Conservation (phyloP, 371 early-diverging fungal genomes). For the Lichtheimia hyalospora region DNA sequence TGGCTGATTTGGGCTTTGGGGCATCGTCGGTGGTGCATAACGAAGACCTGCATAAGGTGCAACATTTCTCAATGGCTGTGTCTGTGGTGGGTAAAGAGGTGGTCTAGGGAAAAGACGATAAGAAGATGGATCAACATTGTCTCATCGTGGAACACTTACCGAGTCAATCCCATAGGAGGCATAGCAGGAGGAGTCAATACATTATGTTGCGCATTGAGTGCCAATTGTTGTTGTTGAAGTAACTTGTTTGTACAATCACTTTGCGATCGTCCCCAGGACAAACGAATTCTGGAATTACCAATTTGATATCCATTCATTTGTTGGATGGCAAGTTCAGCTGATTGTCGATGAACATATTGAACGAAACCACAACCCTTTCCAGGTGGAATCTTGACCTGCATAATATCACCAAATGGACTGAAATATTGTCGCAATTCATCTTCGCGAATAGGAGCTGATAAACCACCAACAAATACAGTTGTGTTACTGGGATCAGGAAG, state of each 20-base stretch:
- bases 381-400: conserved; percentile 89
- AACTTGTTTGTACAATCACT: conserved; percentile 32
- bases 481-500: conserved; percentile 86
- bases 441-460: conserved; percentile 77
- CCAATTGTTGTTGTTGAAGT: conserved; percentile 12
- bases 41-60: conserved; percentile 1
- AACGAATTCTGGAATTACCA: conserved; percentile 79
- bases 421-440: conserved; percentile 82
- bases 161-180: background rate
- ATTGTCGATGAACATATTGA: conserved; percentile 76
- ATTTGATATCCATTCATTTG: conserved; percentile 86
- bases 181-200: background rate
- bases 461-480: conserved; percentile 93
- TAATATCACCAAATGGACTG: conserved; percentile 84
- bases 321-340: conserved; percentile 87
- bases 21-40: background rate
- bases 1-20: conserved; percentile 2
- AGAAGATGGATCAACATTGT: background rate
- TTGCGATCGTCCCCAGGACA: conserved; percentile 91
- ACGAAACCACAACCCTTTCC: conserved; percentile 96
- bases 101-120: background rate
- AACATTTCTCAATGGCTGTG: background rate
- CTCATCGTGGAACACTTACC: background rate
- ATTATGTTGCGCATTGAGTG: background rate
- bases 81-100: background rate